Evolutionary conservation across 139 green algal genomes (phyloP), one percentile per base, ranked within the genome.

Genomic region (Volvox africanus): DNA sequence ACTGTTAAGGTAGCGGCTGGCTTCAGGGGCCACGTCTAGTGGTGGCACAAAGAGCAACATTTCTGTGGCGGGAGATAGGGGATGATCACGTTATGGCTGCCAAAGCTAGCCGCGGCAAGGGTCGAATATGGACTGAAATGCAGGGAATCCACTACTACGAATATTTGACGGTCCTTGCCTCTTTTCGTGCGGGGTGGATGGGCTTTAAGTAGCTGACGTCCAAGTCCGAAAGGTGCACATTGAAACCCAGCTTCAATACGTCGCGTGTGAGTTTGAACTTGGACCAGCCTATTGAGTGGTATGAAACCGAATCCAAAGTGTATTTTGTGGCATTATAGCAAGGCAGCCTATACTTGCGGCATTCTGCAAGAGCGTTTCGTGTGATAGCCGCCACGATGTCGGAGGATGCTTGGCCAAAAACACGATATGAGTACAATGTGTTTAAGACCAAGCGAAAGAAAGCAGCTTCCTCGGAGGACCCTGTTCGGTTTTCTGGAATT

Each of bases 121-220:
- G 44, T 55, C 44, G 44, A 55, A 55, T 55, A 9, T 55, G 44
- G 44, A 55, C 9, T 14, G 9, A 55, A 55, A 55, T 55, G 44
- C 44, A 9, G 44, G 44, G 44, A 55, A 55, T 14, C 44, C 44
- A 55, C 44, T 5, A 55, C 9, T 55, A 5, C 44, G 5, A 55
- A 55, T 55, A 55, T 55, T 55, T 55, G 44, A 2, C 3, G 24
- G 37, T 11, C 9, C n/a, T 16, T 30, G 81, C 85, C 85, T 89
- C 85, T 30, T 67, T 61, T 20, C 62, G 33, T 5, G 85, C 85
- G 21, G 33, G 85, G 24, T 32, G 24, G 22, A 89, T 35, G n/a
- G 85, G 85, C 44, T 89, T 89, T 18, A 89, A 17, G 69, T 89
- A 89, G 17, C 68, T 44, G 26, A 89, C 37, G 85, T 89, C 85